These are phyloP conservation scores for Penicillium nordicum DNA, from an alignment of 2,329 filamentous ascomycete genomes.

Conservation along the genomic window DNA sequence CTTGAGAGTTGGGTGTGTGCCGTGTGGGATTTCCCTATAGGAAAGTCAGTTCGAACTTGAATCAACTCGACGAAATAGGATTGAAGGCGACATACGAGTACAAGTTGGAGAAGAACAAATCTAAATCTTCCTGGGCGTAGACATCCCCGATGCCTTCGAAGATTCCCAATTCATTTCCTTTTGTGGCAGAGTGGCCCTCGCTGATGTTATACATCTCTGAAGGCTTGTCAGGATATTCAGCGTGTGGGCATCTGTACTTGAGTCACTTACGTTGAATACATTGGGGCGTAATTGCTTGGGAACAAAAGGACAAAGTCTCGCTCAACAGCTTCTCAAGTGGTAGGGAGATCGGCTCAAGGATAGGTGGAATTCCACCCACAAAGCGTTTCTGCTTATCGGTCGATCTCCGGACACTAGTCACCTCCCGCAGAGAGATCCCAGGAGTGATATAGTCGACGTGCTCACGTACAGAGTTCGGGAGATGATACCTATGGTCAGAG, in stretches of 20 bases:
- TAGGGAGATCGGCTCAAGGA: constrained; percentile 24
- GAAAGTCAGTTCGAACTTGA: constrained; percentile 13
- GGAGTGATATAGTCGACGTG: constrained; percentile 35
- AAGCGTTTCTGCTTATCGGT: constrained; percentile 20
- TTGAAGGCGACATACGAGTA: constrained; percentile 24
- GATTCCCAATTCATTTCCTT: constrained; percentile 46
- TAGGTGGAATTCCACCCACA: constrained; percentile 23
- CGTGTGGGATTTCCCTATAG: constrained; percentile 33
- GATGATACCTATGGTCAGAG: constrained; percentile 22
- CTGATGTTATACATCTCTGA: constrained; percentile 46
- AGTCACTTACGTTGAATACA: constrained; percentile 36
- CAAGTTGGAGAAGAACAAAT: constrained; percentile 41
- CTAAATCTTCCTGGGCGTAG: constrained; percentile 46
- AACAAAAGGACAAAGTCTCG: constrained; percentile 24
- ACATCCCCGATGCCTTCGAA: constrained; percentile 46
- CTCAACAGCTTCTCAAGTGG: constrained; percentile 22
- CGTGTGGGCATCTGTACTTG: neutral
- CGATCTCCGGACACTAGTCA: constrained; percentile 18
- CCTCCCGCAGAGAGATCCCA: constrained; percentile 34
- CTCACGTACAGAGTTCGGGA: constrained; percentile 29
- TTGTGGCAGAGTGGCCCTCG: constrained; percentile 36
- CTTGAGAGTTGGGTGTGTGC: constrained; percentile 41
- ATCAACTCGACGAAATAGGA: neutral
- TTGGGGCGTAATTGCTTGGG: constrained; percentile 37
- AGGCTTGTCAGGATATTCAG: constrained; percentile 5